Conservation (phyloP, 2,329 filamentous ascomycete genomes). For the Pseudogymnoascus sp. region DNA sequence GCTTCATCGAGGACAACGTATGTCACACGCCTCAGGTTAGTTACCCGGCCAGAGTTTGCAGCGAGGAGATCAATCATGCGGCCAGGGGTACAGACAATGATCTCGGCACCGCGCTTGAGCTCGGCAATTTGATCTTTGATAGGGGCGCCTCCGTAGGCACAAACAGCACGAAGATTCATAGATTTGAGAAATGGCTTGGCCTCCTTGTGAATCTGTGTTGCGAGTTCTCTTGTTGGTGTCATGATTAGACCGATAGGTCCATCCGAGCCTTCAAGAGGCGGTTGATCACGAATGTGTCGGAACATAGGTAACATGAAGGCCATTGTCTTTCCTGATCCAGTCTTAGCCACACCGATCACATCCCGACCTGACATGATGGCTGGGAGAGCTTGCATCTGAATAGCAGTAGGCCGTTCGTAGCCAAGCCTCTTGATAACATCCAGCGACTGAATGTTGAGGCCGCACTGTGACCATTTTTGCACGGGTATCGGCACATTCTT, state of each 20-base stretch:
- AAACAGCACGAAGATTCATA: conserved; percentile 77
- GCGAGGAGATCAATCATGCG: conserved; percentile 93
- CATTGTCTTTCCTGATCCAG: conserved; percentile 94
- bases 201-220: conserved; percentile 88
- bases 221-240: conserved; percentile 89
- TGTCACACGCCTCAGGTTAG: conserved; percentile 80
- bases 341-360: conserved; percentile 94
- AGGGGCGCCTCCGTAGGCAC: conserved; percentile 88
- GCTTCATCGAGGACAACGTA: conserved; percentile 96
- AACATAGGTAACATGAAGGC: conserved; percentile 97
- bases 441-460: conserved; percentile 76
- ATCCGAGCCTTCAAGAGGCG: conserved; percentile 72
- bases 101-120: conserved; percentile 88
- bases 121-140: conserved; percentile 98
- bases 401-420: conserved; percentile 84
- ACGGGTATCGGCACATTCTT: conserved; percentile 88
- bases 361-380: conserved; percentile 94
- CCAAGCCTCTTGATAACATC: conserved; percentile 77
- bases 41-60: conserved; percentile 89
- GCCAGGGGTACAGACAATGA: conserved; percentile 90
- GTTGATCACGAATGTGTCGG: conserved; percentile 92
- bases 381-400: conserved; percentile 91
- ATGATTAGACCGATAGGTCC: conserved; percentile 85
- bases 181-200: conserved; percentile 91
- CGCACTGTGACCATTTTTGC: conserved; percentile 94